These are phyloP conservation scores for Paraurostyla sp. DNA, from an alignment of 73 alveolate species.

Conservation along the genomic window DNA sequence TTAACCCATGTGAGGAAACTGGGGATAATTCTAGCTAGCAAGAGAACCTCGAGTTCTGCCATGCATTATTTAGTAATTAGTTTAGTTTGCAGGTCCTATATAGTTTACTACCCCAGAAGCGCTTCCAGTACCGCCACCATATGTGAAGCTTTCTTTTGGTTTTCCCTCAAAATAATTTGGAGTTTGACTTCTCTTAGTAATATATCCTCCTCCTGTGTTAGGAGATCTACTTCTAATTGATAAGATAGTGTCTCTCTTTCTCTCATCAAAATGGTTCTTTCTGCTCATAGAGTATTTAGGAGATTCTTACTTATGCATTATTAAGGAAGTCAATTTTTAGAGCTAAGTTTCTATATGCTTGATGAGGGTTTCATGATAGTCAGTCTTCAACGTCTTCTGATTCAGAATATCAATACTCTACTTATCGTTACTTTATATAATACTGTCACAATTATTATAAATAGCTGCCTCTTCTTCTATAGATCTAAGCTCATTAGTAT, in stretches of 20 bases:
- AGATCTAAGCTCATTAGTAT: not conserved
- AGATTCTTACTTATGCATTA: not conserved
- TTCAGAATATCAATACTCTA: not conserved
- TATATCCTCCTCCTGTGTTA: too few species aligned
- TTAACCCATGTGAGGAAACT: not conserved
- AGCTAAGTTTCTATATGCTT: not conserved
- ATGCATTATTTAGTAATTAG: not conserved
- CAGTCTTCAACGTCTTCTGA: not conserved
- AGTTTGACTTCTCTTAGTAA: slow-evolving; percentile 32
- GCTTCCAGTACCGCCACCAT: slow-evolving; percentile 48
- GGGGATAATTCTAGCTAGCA: not conserved
- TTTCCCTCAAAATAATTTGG: not conserved
- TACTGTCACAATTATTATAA: not conserved
- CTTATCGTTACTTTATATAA: not conserved
- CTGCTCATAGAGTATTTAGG: too few species aligned
- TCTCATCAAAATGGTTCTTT: not conserved
- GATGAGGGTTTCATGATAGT: slow-evolving; percentile 21
- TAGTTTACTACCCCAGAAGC: slow-evolving; percentile 6
- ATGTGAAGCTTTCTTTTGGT: not conserved
- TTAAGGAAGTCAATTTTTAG: not conserved
- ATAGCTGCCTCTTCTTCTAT: slow-evolving; percentile 8
- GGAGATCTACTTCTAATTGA: not conserved
- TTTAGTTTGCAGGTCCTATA: not conserved
- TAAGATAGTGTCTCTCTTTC: not conserved
- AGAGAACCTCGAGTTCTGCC: not conserved